Evolutionary conservation across 1,284 basidiomycete genomes (phyloP).

Genomic region (Cryptococcus sp.): DNA sequence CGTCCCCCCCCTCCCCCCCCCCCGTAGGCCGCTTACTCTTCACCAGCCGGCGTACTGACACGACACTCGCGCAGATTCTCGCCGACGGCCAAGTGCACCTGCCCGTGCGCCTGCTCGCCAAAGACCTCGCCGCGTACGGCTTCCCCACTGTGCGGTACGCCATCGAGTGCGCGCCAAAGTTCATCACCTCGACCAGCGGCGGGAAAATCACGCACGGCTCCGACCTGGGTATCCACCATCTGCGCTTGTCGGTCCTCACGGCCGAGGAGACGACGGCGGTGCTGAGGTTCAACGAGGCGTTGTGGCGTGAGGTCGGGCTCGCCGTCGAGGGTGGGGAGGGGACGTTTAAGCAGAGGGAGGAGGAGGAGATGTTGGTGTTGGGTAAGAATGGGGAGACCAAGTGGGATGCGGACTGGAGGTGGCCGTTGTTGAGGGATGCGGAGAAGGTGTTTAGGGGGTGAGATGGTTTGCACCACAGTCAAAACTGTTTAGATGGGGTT

Average conservation of each 20-base stretch:
- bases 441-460: constrained; percentile 23
- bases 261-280: constrained; percentile 54
- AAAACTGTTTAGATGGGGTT: not conserved
- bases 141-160: constrained; percentile 66
- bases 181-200: constrained; percentile 45
- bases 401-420: constrained; percentile 58
- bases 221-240: constrained; percentile 57
- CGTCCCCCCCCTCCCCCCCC: constrained; percentile 8
- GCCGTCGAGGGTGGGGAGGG: constrained; percentile 26
- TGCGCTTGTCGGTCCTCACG: constrained; percentile 50
- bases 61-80: constrained; percentile 51
- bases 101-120: constrained; percentile 61
- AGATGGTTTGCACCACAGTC: too few relatives aligned
- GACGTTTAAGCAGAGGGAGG: constrained; percentile 18
- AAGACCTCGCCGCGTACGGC: constrained; percentile 57
- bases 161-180: constrained; percentile 53
- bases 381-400: constrained; percentile 55
- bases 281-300: constrained; percentile 55
- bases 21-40: not conserved
- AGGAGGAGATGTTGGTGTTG: constrained; percentile 55
- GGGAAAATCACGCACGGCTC: constrained; percentile 68
- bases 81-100: constrained; percentile 67
- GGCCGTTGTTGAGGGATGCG: constrained; percentile 40
- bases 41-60: not conserved
- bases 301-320: constrained; percentile 51